A percentile compares a stretch with the other conserved stretches of the same genome.
These are phyloP conservation scores for Cladobotryum protrusum DNA, from an alignment of 2,329 filamentous ascomycete genomes.

Conservation along the genomic window DNA sequence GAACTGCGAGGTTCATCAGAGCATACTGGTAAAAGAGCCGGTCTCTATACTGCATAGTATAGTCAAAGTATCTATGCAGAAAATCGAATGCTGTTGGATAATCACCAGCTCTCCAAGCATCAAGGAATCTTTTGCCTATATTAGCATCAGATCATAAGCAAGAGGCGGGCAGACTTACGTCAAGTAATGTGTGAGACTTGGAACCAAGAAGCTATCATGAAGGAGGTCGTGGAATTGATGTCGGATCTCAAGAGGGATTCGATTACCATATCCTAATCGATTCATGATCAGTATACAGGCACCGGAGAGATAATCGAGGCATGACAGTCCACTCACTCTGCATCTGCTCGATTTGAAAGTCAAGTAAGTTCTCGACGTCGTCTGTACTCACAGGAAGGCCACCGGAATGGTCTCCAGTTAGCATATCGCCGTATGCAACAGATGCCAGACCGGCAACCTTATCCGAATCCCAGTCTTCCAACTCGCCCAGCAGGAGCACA, in stretches of 20 bases:
- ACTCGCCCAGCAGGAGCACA: conserved; percentile 45
- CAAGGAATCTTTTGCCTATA: conserved; percentile 61
- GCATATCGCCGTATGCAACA: conserved; percentile 48
- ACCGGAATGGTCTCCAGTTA: conserved; percentile 35
- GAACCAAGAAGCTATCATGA: conserved; percentile 58
- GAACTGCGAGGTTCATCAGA: conserved; percentile 82
- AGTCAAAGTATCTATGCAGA: conserved; percentile 93
- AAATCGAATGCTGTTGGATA: conserved; percentile 85
- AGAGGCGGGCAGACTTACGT: conserved; percentile 36
- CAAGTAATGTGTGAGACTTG: conserved; percentile 71
- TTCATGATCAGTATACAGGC: conserved; percentile 11
- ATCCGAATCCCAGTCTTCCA: conserved; percentile 40
- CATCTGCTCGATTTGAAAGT: conserved; percentile 83
- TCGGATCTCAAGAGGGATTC: conserved; percentile 69
- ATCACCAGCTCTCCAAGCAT: conserved; percentile 87
- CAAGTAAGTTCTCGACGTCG: conserved; percentile 73
- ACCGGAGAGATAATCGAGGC: background rate
- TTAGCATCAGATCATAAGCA: conserved; percentile 11
- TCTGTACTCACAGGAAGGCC: conserved; percentile 60
- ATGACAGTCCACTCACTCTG: conserved; percentile 52
- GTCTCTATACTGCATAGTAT: conserved; percentile 81
- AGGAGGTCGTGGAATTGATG: conserved; percentile 64
- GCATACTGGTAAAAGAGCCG: conserved; percentile 91
- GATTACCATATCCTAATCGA: conserved; percentile 60
- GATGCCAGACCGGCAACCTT: conserved; percentile 39